These are phyloP conservation scores for Fusarium fujikuroi DNA, from an alignment of 2,329 filamentous ascomycete species.

Conservation along the genomic window DNA sequence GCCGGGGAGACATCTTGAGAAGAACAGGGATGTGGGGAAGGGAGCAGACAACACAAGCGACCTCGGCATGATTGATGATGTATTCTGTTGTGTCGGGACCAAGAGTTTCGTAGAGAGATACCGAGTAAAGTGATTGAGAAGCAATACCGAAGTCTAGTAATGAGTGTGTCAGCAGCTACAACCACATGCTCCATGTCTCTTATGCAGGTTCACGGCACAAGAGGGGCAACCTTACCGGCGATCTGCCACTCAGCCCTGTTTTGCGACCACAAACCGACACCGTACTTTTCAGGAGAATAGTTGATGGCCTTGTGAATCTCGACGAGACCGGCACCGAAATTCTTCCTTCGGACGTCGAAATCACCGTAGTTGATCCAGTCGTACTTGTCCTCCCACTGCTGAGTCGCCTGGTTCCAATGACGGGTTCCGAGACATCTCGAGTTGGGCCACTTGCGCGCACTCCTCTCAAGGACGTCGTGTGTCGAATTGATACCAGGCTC, in stretches of 20 bases:
- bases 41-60: conserved; percentile 80
- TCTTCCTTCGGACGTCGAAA: conserved; percentile 80
- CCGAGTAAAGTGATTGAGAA: conserved; percentile 87
- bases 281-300: conserved; percentile 70
- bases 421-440: conserved; percentile 82
- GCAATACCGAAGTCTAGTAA: conserved; percentile 80
- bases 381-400: conserved; percentile 79
- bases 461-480: conserved; percentile 82
- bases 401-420: conserved; percentile 78
- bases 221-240: conserved; percentile 61
- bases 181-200: not conserved
- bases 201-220: conserved; percentile 10
- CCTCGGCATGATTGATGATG: conserved; percentile 89
- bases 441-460: conserved; percentile 71
- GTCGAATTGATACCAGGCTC: conserved; percentile 77
- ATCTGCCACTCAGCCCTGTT: conserved; percentile 92
- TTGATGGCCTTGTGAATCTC: conserved; percentile 81
- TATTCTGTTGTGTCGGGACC: conserved; percentile 92
- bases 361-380: conserved; percentile 86
- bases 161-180: conserved; percentile 23
- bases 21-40: conserved; percentile 84
- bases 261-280: conserved; percentile 86
- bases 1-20: conserved; percentile 79
- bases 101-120: conserved; percentile 96
- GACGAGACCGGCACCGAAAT: conserved; percentile 86